These are phyloP conservation scores for Lavandula angustifolia DNA, from an alignment of 257 asterid genomes.

Conservation along the genomic window DNA sequence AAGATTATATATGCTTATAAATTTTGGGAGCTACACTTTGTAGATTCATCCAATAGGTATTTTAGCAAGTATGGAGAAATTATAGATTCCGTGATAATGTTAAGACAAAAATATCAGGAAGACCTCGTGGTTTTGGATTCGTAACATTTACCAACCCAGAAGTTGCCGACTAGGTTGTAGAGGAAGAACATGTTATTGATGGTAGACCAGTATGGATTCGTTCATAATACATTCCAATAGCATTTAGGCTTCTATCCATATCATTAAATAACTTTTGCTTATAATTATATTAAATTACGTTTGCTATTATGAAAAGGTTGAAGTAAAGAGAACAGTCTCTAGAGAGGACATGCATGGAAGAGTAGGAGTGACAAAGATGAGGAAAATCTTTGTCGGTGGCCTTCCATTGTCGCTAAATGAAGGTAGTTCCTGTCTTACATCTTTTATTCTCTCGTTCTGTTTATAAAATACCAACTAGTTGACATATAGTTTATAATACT, in stretches of 20 bases:
- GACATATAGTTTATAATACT: conserved; percentile 15
- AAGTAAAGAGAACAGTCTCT: conserved; percentile 95
- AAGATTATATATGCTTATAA: conserved; percentile 28
- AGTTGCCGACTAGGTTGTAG: conserved; percentile 81
- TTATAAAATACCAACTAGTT: not conserved
- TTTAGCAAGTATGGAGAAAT: conserved; percentile 89
- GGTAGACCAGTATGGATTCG: conserved; percentile 71
- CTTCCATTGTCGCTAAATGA: conserved; percentile 75
- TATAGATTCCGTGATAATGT: conserved; percentile 86
- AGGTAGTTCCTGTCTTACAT: conserved; percentile 47
- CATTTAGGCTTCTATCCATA: not conserved
- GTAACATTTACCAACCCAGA: conserved; percentile 83
- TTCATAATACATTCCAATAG: not conserved
- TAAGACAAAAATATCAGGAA: conserved; percentile 88
- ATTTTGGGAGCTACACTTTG: conserved; percentile 32
- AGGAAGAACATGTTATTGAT: conserved; percentile 83
- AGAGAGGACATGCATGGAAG: conserved; percentile 77
- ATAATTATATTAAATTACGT: too few relatives aligned
- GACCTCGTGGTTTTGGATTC: conserved; percentile 96
- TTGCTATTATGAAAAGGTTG: conserved; percentile 61
- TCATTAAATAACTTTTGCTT: too few relatives aligned
- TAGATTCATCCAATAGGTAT: conserved; percentile 84
- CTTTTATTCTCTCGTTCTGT: conserved; percentile 6
- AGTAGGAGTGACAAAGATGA: conserved; percentile 75
- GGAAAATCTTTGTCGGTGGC: conserved; percentile 95